Evolutionary conservation across 495 filamentous ascomycete genomes (phyloP).

Genomic region (Glonium stellatum): DNA sequence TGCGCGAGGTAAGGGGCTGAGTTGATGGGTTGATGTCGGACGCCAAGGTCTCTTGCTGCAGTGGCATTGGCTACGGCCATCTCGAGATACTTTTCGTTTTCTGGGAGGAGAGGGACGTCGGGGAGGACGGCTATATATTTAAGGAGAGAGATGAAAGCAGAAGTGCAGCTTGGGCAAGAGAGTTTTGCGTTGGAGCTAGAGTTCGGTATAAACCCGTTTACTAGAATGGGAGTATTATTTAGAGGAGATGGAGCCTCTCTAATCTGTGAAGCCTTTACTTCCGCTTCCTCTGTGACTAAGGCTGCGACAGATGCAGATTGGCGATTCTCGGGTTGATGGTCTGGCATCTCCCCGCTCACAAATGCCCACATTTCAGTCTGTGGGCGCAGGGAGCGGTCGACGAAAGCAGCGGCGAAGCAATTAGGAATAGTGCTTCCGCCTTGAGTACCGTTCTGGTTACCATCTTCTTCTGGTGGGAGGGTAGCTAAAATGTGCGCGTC

Average conservation of each 20-base stretch:
- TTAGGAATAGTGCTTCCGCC: slow-evolving; percentile 7
- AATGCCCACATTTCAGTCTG: slow-evolving; percentile 36
- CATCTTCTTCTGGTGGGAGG: slow-evolving; percentile 11
- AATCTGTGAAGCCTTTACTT: background rate
- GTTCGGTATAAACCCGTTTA: background rate
- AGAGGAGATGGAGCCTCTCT: slow-evolving; percentile 11
- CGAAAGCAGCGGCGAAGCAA: slow-evolving; percentile 31
- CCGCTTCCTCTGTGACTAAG: too few relatives aligned
- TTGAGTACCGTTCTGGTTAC: background rate
- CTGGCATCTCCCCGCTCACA: slow-evolving; percentile 25
- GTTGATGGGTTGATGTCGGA: background rate
- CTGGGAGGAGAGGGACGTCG: background rate
- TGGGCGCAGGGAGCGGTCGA: slow-evolving; percentile 33
- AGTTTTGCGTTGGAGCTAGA: background rate
- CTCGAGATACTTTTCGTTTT: background rate
- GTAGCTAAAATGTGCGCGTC: slow-evolving; percentile 26
- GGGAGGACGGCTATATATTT: background rate
- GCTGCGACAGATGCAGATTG: background rate
- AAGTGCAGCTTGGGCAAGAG: slow-evolving; percentile 1
- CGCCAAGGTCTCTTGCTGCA: background rate
- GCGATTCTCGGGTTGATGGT: background rate
- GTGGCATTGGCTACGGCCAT: background rate
- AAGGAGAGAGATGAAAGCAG: background rate
- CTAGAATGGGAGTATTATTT: slow-evolving; percentile 6
- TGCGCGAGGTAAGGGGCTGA: slow-evolving; percentile 2